Evolutionary conservation across 305 asterid genomes (phyloP).

Genomic region (Solanum hybrid): DNA sequence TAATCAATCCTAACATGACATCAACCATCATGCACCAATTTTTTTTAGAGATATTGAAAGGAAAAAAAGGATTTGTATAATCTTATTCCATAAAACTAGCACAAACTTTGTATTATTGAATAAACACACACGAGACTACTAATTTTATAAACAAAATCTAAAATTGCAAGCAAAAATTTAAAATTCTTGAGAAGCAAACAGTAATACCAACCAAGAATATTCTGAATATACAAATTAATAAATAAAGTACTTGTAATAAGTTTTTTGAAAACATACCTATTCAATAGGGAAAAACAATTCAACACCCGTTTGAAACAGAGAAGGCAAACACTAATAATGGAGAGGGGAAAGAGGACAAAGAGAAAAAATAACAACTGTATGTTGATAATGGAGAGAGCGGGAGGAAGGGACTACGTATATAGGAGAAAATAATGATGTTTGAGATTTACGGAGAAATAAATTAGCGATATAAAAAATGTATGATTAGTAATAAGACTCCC

Average conservation of each 20-base stretch:
- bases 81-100: background rate
- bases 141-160: too few relatives aligned
- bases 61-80: too few relatives aligned
- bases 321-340: too few relatives aligned
- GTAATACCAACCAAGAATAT: background rate
- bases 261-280: background rate
- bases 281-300: background rate
- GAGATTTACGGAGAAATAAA: background rate
- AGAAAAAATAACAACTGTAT: background rate
- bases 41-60: too few relatives aligned
- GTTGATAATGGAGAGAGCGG: background rate
- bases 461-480: background rate
- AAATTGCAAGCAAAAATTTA: background rate
- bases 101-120: background rate
- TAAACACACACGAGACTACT: background rate
- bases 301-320: background rate
- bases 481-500: background rate
- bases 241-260: background rate
- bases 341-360: background rate
- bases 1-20: background rate
- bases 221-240: background rate
- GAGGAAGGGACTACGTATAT: background rate
- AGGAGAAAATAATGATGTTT: background rate
- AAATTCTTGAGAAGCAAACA: background rate
- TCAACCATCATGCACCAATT: background rate